Percentiles rank a stretch among this genome's conserved stretches.
Evolutionary conservation across 352 stramenopile species (phyloP).

Genomic region (Globisporangium lucens): DNA sequence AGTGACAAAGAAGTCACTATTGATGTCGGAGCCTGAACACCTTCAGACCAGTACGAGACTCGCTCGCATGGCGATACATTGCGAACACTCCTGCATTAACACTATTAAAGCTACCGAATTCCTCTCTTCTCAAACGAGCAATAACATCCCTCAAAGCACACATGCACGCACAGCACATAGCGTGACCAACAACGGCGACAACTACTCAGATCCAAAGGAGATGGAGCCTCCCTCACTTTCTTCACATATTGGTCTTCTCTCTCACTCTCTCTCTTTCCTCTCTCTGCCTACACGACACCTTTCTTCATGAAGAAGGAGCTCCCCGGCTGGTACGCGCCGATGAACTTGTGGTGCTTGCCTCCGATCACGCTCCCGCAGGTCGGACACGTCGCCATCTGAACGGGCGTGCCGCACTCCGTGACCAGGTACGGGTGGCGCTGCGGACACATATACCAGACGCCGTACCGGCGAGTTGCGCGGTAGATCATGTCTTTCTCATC

Average conservation of each 20-base stretch:
- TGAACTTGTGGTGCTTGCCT: conserved; percentile 18
- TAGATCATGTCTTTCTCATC: conserved; percentile 32
- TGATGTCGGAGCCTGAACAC: too few relatives aligned
- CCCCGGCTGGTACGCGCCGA: conserved; percentile 4
- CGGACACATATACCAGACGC: conserved; percentile 28
- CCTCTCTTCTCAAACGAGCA: too few relatives aligned
- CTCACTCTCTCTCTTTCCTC: background rate
- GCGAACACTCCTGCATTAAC: background rate
- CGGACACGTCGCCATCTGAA: conserved; percentile 21
- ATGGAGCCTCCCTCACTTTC: background rate
- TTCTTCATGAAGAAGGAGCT: conserved; percentile 19
- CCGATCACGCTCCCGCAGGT: conserved; percentile 26
- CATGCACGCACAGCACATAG: too few relatives aligned
- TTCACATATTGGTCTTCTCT: background rate
- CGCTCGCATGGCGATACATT: too few relatives aligned
- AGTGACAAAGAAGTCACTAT: background rate
- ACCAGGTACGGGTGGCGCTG: conserved; percentile 33
- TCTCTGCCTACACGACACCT: conserved; percentile 1
- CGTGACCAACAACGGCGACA: too few relatives aligned
- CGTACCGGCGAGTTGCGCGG: conserved; percentile 11
- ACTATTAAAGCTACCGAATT: too few relatives aligned
- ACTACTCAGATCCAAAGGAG: background rate
- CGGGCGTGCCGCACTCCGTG: conserved; percentile 26
- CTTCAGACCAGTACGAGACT: too few relatives aligned
- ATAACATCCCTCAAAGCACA: too few relatives aligned